Evolutionary conservation across 73 alveolate species (phyloP).

Genomic region (Halteria grandinella): DNA sequence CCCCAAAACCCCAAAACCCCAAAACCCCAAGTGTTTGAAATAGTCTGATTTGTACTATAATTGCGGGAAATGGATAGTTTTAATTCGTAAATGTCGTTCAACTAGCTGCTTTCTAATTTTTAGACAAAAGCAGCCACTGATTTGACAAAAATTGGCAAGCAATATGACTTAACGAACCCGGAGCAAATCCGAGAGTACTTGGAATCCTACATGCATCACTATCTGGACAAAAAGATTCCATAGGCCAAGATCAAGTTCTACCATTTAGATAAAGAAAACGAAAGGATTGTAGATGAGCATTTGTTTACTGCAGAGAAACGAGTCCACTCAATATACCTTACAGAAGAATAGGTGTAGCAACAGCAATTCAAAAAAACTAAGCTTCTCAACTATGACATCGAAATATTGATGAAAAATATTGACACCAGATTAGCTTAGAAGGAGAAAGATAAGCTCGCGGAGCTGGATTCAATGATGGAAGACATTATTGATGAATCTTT

Average conservation of each 20-base stretch:
- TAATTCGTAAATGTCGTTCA: no score
- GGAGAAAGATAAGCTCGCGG: not conserved
- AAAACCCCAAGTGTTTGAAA: no score
- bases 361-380: not conserved
- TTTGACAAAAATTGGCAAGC: no score
- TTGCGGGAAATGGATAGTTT: no score
- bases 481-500: no score
- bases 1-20: no score
- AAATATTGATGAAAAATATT: not conserved
- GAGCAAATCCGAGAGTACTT: not conserved
- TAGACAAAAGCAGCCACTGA: no score
- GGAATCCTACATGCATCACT: conserved; percentile 18
- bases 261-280: not conserved
- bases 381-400: not conserved
- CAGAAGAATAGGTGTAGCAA: not conserved
- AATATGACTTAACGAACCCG: conserved; percentile 25
- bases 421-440: not conserved
- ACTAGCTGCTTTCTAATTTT: no score
- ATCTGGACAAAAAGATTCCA: conserved; percentile 16
- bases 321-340: not conserved
- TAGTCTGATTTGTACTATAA: no score
- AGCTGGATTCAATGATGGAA: no score
- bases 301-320: conserved; percentile 10
- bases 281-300: conserved; percentile 9
- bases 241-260: conserved; percentile 23